Conservation (phyloP, 345 rosid genomes). For the Raphanus raphanistrum region DNA sequence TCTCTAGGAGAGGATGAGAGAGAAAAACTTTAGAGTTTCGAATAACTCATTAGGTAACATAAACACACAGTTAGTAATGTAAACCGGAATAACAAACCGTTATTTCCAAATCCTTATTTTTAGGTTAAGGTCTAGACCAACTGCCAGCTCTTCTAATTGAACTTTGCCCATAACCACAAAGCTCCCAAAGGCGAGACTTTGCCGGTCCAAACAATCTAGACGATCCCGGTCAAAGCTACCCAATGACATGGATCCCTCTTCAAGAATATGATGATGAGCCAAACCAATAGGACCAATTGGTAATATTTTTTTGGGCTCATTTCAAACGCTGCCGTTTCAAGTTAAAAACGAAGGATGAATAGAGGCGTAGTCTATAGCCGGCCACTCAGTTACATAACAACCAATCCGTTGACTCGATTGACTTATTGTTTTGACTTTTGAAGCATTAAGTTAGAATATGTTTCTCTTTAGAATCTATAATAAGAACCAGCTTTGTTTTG, state of each 20-base stretch:
- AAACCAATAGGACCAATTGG: slow-evolving; percentile 43
- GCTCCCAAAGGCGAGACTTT: slow-evolving; percentile 47
- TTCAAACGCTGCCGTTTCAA: slow-evolving; percentile 38
- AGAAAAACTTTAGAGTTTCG: too few species aligned
- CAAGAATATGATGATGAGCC: slow-evolving; percentile 15
- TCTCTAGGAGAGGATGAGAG: too few species aligned
- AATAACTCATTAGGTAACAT: too few species aligned
- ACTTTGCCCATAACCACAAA: slow-evolving; percentile 25
- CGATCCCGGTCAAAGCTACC: slow-evolving; percentile 42
- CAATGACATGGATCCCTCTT: slow-evolving; percentile 22
- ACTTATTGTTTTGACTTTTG: slow-evolving; percentile 20
- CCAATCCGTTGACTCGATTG: slow-evolving; percentile 40
- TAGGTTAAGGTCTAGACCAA: slow-evolving; percentile 46
- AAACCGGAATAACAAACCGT: neutral
- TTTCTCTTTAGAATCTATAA: slow-evolving; percentile 29
- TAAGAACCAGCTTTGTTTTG: too few species aligned
- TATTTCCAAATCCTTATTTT: slow-evolving; percentile 12
- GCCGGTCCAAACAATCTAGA: slow-evolving; percentile 41
- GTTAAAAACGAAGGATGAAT: too few species aligned
- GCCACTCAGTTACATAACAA: slow-evolving; percentile 43
- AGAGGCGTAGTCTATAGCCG: too few species aligned
- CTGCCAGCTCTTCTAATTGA: slow-evolving; percentile 43
- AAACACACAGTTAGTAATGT: neutral
- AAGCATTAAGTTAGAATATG: slow-evolving; percentile 27
- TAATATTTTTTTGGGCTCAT: slow-evolving; percentile 13